Conservation (phyloP, 139 green algal species). For the Volvox africanus region DNA sequence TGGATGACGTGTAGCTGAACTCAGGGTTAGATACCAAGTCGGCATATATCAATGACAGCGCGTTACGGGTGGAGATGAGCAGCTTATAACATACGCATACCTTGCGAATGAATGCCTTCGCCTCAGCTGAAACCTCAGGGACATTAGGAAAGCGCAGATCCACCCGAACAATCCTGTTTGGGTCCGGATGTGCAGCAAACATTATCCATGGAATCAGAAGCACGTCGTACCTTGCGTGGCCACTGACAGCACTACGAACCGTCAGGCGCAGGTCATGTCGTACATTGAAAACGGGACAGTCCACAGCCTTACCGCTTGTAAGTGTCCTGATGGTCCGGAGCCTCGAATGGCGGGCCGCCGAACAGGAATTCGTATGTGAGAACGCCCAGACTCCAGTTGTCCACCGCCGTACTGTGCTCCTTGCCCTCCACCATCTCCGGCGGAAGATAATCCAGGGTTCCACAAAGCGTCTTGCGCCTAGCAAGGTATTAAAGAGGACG, state of each 20-base stretch:
- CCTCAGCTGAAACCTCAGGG: slow-evolving; percentile 69
- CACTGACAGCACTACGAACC: no score
- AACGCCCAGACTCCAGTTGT: slow-evolving; percentile 97
- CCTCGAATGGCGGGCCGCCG: slow-evolving; percentile 95
- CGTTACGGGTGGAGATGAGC: no score
- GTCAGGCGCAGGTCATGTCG: no score
- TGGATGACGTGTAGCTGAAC: no score
- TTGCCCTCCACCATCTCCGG: slow-evolving; percentile 96
- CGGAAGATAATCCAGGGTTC: slow-evolving; percentile 98
- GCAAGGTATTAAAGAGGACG: slow-evolving; percentile 14
- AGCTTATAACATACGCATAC: slow-evolving; percentile 42
- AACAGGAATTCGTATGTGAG: slow-evolving; percentile 98
- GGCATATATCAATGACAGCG: no score
- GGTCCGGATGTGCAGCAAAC: background rate
- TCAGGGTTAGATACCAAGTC: no score
- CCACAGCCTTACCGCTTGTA: slow-evolving; percentile 23
- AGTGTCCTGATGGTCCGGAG: slow-evolving; percentile 81
- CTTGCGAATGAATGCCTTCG: slow-evolving; percentile 89
- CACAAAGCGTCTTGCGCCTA: slow-evolving; percentile 95
- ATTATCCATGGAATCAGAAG: no score
- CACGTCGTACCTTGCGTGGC: no score
- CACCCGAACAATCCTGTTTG: slow-evolving; percentile 86
- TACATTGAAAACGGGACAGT: no score
- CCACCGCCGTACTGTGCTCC: slow-evolving; percentile 82
- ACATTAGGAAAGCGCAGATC: slow-evolving; percentile 89